A percentile compares a stretch with the other conserved stretches of the same genome.
Evolutionary conservation across 345 rosid genomes (phyloP).

Genomic region (Ceriops zippeliana): DNA sequence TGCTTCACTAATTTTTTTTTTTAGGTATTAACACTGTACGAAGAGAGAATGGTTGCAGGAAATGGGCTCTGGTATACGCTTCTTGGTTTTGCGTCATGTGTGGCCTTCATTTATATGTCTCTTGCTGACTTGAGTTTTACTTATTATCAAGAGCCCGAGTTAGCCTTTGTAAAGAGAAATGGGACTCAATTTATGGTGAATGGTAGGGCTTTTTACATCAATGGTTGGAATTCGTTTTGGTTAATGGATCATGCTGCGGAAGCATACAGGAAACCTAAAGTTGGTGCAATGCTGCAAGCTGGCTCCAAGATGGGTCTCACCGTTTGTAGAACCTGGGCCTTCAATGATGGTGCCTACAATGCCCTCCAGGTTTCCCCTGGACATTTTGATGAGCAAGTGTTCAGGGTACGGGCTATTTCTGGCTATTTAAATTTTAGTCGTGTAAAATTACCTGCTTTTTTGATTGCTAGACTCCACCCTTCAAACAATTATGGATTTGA

Average conservation of each 20-base stretch:
- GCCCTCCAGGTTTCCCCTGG: slow-evolving; percentile 96
- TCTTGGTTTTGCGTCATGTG: slow-evolving; percentile 75
- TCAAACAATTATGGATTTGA: background rate
- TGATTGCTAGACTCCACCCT: background rate
- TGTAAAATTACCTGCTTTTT: background rate
- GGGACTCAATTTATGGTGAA: slow-evolving; percentile 71
- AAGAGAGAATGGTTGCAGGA: slow-evolving; percentile 49
- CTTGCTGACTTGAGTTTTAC: slow-evolving; percentile 55
- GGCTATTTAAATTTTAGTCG: background rate
- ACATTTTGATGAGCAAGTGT: slow-evolving; percentile 75
- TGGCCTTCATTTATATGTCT: slow-evolving; percentile 65
- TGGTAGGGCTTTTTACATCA: slow-evolving; percentile 56
- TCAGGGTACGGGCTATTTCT: slow-evolving; percentile 47
- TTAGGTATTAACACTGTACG: slow-evolving; percentile 6
- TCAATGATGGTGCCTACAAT: slow-evolving; percentile 82
- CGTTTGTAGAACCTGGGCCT: slow-evolving; percentile 97
- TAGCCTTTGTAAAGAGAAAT: slow-evolving; percentile 62
- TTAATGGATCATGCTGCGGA: slow-evolving; percentile 85
- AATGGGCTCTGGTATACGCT: slow-evolving; percentile 63
- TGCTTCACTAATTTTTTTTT: slow-evolving; percentile 4
- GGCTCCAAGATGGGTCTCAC: slow-evolving; percentile 92
- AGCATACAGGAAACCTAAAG: slow-evolving; percentile 53
- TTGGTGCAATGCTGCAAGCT: slow-evolving; percentile 64
- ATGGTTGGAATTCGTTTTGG: slow-evolving; percentile 98
- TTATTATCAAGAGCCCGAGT: slow-evolving; percentile 27